Percentiles rank a stretch among this genome's conserved stretches.
These are phyloP conservation scores for Chrysanthemum seticuspe DNA, from an alignment of 129 eudicot genomes.

Conservation along the genomic window DNA sequence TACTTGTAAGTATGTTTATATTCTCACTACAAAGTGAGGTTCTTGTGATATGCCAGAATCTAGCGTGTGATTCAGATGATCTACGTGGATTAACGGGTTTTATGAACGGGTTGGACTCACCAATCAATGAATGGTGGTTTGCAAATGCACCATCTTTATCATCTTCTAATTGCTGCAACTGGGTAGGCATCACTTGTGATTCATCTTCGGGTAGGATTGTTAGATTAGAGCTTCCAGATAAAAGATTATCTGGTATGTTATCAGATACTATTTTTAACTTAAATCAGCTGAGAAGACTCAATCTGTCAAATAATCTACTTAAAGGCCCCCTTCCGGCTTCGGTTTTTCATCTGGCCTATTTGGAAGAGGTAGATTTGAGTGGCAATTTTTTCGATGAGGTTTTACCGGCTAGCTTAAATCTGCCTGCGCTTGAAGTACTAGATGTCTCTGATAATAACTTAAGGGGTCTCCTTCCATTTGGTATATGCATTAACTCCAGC, in stretches of 20 bases:
- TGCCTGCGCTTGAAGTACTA: slow-evolving; percentile 42
- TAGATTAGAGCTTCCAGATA: no score
- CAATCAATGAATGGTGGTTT: slow-evolving; percentile 40
- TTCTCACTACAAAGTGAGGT: slow-evolving; percentile 16
- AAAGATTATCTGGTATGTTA: no score
- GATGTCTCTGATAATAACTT: slow-evolving; percentile 43
- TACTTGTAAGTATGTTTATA: slow-evolving; percentile 21
- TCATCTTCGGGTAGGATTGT: background rate
- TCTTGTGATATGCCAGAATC: slow-evolving; percentile 31
- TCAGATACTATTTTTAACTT: no score
- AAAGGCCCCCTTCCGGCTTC: no score
- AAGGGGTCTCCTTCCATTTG: slow-evolving; percentile 41
- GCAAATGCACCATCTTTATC: slow-evolving; percentile 23
- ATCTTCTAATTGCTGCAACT: slow-evolving; percentile 44
- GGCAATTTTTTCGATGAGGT: slow-evolving; percentile 37
- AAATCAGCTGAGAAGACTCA: no score
- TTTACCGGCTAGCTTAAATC: slow-evolving; percentile 36
- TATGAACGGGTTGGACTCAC: slow-evolving; percentile 29
- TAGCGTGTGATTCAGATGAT: slow-evolving; percentile 47
- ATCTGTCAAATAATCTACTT: no score
- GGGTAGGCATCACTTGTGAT: slow-evolving; percentile 49
- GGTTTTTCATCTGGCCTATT: slow-evolving; percentile 34
- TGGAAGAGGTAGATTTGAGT: slow-evolving; percentile 51
- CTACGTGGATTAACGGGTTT: slow-evolving; percentile 33
- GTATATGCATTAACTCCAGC: slow-evolving; percentile 50